A percentile compares a stretch with the other conserved stretches of the same genome.
These are phyloP conservation scores for Buddleja alternifolia DNA, from an alignment of 257 asterid genomes.

Conservation along the genomic window DNA sequence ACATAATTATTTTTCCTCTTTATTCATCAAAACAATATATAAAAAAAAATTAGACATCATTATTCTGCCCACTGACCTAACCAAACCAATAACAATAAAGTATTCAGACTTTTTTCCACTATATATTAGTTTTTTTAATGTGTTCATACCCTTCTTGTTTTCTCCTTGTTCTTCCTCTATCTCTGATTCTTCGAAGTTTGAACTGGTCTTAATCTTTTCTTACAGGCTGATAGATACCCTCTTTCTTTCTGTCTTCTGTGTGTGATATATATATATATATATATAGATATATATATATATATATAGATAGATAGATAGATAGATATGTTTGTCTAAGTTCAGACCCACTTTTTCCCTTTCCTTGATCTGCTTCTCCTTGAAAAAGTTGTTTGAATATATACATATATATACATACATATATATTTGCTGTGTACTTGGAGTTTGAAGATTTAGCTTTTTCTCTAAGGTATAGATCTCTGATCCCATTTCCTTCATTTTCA, in stretches of 20 bases:
- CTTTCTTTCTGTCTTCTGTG: constrained; percentile 11
- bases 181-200: constrained; percentile 12
- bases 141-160: neutral
- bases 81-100: constrained; percentile 28
- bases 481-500: constrained; percentile 24
- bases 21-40: too few relatives aligned
- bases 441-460: neutral
- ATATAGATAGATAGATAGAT: neutral
- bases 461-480: constrained; percentile 39
- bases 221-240: constrained; percentile 15
- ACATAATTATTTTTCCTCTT: neutral
- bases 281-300: neutral
- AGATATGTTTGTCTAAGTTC: constrained; percentile 21
- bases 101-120: constrained; percentile 22
- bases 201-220: constrained; percentile 33
- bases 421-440: constrained; percentile 19
- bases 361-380: constrained; percentile 41
- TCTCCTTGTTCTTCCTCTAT: constrained; percentile 24
- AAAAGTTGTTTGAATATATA: constrained; percentile 24
- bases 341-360: constrained; percentile 24
- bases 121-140: constrained; percentile 1
- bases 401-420: neutral
- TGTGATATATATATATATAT: neutral
- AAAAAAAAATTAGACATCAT: constrained; percentile 19
- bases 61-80: constrained; percentile 37